A percentile compares a stretch with the other conserved stretches of the same genome.
Evolutionary conservation across 192 early-diverging fungal species (phyloP).

Genomic region (Ramicandelaber brevisporus): DNA sequence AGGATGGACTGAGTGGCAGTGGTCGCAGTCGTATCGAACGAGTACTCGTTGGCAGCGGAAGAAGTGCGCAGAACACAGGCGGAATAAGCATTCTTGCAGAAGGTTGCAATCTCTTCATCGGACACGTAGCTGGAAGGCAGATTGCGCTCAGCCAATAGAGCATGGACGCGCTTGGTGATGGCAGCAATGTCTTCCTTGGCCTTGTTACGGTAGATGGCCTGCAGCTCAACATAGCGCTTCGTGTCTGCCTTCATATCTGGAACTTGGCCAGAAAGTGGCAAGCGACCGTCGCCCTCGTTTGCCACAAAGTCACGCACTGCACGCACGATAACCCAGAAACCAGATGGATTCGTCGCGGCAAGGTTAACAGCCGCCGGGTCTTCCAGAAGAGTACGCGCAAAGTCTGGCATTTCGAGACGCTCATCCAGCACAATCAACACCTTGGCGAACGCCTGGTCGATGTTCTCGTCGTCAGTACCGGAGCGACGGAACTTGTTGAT

Average conservation of each 20-base stretch:
- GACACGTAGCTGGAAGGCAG: slow-evolving; percentile 24
- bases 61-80: slow-evolving; percentile 32
- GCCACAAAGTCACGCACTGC: slow-evolving; percentile 58
- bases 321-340: slow-evolving; percentile 68
- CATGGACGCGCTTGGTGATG: slow-evolving; percentile 16
- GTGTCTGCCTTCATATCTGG: slow-evolving; percentile 98
- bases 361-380: slow-evolving; percentile 8
- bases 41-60: slow-evolving; percentile 4
- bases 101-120: slow-evolving; percentile 36
- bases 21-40: slow-evolving; percentile 1
- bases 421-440: slow-evolving; percentile 31
- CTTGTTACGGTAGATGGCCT: slow-evolving; percentile 63
- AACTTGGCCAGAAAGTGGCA: slow-evolving; percentile 65
- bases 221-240: slow-evolving; percentile 53
- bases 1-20: not conserved
- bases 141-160: slow-evolving; percentile 17
- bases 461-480: slow-evolving; percentile 59
- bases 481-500: slow-evolving; percentile 27
- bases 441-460: slow-evolving; percentile 54
- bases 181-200: slow-evolving; percentile 35
- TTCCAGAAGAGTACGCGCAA: slow-evolving; percentile 7
- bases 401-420: slow-evolving; percentile 12
- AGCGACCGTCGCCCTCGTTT: slow-evolving; percentile 32
- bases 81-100: slow-evolving; percentile 57
- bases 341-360: slow-evolving; percentile 1